A percentile compares a stretch with the other conserved stretches of the same genome.
Evolutionary conservation across 176 grass and related monocot genomes (phyloP).

Genomic region (Dactylis glomerata): DNA sequence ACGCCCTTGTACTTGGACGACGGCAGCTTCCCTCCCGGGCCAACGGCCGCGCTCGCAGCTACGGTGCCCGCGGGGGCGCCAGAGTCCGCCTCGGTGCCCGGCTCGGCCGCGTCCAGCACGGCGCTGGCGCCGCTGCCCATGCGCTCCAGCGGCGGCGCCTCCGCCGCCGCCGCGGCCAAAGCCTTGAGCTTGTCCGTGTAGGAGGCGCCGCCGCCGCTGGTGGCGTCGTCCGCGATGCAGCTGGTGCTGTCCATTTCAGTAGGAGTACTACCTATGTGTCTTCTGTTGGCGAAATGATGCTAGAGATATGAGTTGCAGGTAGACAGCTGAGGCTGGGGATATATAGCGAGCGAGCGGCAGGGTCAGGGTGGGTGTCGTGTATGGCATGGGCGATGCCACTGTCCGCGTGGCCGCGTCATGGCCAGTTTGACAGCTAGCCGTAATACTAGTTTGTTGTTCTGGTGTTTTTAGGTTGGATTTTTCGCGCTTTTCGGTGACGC

Average conservation of each 20-base stretch:
- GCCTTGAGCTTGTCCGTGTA: slow-evolving; percentile 48
- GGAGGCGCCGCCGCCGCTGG: slow-evolving; percentile 1
- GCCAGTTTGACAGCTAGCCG: neutral
- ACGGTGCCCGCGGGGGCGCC: neutral
- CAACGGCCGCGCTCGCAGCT: neutral
- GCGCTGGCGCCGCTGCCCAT: slow-evolving; percentile 54
- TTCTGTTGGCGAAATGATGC: slow-evolving; percentile 15
- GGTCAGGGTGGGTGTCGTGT: neutral
- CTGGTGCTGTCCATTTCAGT: slow-evolving; percentile 48
- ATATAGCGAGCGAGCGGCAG: slow-evolving; percentile 19
- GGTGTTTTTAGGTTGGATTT: neutral
- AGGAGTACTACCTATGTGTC: neutral
- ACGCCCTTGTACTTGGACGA: slow-evolving; percentile 88
- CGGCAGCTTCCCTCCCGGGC: slow-evolving; percentile 43
- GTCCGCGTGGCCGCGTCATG: neutral
- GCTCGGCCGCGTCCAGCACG: slow-evolving; percentile 46
- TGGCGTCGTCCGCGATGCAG: slow-evolving; percentile 48
- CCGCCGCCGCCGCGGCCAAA: slow-evolving; percentile 1
- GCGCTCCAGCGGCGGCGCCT: slow-evolving; percentile 15
- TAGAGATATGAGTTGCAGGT: neutral
- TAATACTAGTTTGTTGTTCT: neutral
- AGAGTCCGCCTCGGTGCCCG: slow-evolving; percentile 43
- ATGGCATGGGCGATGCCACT: neutral
- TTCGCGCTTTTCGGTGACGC: neutral
- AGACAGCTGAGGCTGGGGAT: slow-evolving; percentile 2